phyloP scores from a whole-genome alignment of 306 rosid species.

The Sindora glabra region DNA sequence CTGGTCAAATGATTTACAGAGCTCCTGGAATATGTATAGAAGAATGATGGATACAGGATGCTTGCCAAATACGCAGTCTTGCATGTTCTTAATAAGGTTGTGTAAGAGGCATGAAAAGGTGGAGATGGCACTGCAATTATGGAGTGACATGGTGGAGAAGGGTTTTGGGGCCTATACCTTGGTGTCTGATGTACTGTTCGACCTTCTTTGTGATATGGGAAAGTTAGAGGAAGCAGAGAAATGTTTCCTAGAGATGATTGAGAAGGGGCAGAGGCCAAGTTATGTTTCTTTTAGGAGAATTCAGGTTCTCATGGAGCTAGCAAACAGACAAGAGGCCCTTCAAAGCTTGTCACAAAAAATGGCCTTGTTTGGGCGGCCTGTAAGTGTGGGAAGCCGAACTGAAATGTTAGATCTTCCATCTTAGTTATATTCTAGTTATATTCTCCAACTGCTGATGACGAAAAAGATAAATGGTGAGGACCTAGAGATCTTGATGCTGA shows the following conservation, averaged over 20 bases:
- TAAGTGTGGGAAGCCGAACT: neutral
- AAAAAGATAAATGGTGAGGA: neutral
- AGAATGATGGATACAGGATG: conserved; percentile 66
- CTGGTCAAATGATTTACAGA: conserved; percentile 69
- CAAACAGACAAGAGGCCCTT: conserved; percentile 57
- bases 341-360: conserved; percentile 59
- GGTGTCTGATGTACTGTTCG: conserved; percentile 85
- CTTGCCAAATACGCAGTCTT: conserved; percentile 77
- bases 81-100: conserved; percentile 76
- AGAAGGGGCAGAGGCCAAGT: conserved; percentile 84
- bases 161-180: conserved; percentile 74
- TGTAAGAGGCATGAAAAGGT: conserved; percentile 65
- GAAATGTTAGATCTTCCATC: too few species aligned
- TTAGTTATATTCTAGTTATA: too few species aligned
- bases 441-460: conserved; percentile 7
- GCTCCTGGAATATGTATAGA: conserved; percentile 63
- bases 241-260: conserved; percentile 84
- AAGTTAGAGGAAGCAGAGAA: conserved; percentile 67
- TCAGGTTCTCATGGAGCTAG: conserved; percentile 80
- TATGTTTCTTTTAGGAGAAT: conserved; percentile 70
- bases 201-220: conserved; percentile 78
- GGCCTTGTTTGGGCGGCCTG: conserved; percentile 38
- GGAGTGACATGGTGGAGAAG: conserved; percentile 85
- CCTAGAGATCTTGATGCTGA: neutral
- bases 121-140: conserved; percentile 72